Percentiles rank a stretch among this genome's conserved stretches.
Evolutionary conservation across 73 alveolate genomes (phyloP).

Genomic region (Paramecium octaurelia): DNA sequence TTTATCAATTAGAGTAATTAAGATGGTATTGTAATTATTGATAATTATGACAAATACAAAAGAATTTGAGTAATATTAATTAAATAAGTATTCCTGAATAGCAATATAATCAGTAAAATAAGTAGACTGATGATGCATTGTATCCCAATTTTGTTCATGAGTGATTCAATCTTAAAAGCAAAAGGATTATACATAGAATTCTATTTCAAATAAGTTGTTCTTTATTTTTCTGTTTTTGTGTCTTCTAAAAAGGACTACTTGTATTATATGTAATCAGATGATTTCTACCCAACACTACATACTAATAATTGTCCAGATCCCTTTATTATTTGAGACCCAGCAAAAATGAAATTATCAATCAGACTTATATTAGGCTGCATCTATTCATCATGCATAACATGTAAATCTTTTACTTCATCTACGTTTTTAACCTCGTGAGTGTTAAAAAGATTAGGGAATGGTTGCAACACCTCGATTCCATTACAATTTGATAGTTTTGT

Average conservation of each 20-base stretch:
- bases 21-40: not conserved
- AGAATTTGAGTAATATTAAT: not conserved
- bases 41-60: not conserved
- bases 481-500: not conserved
- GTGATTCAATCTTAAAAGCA: slow-evolving; percentile 8
- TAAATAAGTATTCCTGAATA: not conserved
- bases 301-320: slow-evolving; percentile 11
- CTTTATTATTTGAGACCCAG: slow-evolving; percentile 10
- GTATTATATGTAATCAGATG: not conserved
- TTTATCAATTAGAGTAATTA: not conserved
- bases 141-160: not conserved
- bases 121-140: not conserved
- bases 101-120: not conserved
- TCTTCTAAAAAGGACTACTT: slow-evolving; percentile 4
- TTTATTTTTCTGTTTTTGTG: not conserved
- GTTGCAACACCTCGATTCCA: not conserved
- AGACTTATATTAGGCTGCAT: not conserved
- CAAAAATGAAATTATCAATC: not conserved
- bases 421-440: not conserved
- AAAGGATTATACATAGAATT: slow-evolving; percentile 52
- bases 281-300: not conserved
- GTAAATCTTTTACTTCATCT: not conserved
- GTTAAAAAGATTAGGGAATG: not conserved
- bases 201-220: not conserved
- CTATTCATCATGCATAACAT: not conserved